Conservation (phyloP, 2,329 filamentous ascomycete genomes). For the Penicillium paneum region DNA sequence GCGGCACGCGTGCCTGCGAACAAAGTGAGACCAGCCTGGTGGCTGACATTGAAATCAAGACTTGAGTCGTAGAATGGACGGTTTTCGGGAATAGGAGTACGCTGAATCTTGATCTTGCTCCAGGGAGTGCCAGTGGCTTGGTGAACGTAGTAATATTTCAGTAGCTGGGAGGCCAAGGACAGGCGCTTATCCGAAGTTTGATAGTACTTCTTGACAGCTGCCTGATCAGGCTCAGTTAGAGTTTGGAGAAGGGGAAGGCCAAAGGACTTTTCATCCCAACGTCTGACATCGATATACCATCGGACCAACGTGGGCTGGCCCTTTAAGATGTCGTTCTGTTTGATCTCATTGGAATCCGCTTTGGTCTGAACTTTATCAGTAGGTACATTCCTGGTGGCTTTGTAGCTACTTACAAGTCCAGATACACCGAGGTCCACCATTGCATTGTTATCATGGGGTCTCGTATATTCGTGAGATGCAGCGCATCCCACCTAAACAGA, state of each 20-base stretch:
- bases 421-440: background rate
- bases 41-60: conserved; percentile 64
- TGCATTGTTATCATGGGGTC: background rate
- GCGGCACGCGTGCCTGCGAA: conserved; percentile 50
- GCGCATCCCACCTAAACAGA: background rate
- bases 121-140: conserved; percentile 55
- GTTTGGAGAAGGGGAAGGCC: conserved; percentile 41
- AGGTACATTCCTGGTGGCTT: background rate
- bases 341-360: conserved; percentile 17
- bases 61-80: conserved; percentile 49
- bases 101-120: conserved; percentile 53
- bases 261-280: conserved; percentile 27
- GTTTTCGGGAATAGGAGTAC: conserved; percentile 48
- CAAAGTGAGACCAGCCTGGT: conserved; percentile 61
- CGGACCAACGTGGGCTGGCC: conserved; percentile 29
- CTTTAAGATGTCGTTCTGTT: conserved; percentile 7
- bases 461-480: background rate
- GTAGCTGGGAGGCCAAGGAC: conserved; percentile 58
- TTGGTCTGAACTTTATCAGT: background rate
- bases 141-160: conserved; percentile 61
- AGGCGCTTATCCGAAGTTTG: conserved; percentile 58
- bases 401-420: background rate
- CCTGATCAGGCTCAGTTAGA: conserved; percentile 49
- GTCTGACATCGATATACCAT: conserved; percentile 47
- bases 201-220: conserved; percentile 49